phyloP scores from a whole-genome alignment of 352 stramenopile genomes.

The Pelagophyceae sp. region DNA sequence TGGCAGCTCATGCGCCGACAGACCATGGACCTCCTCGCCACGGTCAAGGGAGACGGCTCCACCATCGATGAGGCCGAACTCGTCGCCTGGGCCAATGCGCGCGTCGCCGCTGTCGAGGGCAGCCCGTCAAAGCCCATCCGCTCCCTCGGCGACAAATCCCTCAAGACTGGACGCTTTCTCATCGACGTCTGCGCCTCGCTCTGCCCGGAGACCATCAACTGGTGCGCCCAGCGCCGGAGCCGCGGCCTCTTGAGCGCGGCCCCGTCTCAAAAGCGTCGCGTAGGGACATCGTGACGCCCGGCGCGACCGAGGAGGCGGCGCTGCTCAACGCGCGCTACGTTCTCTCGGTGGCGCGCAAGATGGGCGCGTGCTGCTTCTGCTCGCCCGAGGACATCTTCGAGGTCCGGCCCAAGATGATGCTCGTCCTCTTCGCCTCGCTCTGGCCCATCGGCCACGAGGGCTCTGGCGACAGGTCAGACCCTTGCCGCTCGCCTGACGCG shows the following conservation, averaged over 20 bases:
- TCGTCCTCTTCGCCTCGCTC: constrained; percentile 70
- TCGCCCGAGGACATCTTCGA: constrained; percentile 85
- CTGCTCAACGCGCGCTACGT: constrained; percentile 78
- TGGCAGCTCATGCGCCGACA: constrained; percentile 86
- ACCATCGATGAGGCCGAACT: constrained; percentile 59
- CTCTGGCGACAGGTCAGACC: background rate
- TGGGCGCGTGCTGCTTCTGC: constrained; percentile 77
- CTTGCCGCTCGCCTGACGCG: background rate
- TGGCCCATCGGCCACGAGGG: constrained; percentile 5
- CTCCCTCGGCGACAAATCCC: constrained; percentile 62
- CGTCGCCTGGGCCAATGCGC: constrained; percentile 50
- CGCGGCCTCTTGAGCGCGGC: no score
- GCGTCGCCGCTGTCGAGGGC: constrained; percentile 33
- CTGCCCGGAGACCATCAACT: constrained; percentile 72
- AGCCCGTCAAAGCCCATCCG: constrained; percentile 47
- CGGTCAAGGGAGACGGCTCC: constrained; percentile 47
- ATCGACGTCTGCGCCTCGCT: constrained; percentile 73
- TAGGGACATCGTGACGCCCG: constrained; percentile 61
- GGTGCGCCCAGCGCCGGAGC: no score
- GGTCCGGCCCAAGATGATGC: constrained; percentile 83
- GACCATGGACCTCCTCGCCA: constrained; percentile 67
- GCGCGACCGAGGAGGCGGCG: constrained; percentile 62
- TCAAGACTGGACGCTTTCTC: constrained; percentile 67
- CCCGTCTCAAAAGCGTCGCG: no score
- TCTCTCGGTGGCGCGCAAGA: constrained; percentile 80